A percentile compares a stretch with the other conserved stretches of the same genome.
phyloP scores from a whole-genome alignment of 202 grass and related monocot species.

The Digitaria exilis region DNA sequence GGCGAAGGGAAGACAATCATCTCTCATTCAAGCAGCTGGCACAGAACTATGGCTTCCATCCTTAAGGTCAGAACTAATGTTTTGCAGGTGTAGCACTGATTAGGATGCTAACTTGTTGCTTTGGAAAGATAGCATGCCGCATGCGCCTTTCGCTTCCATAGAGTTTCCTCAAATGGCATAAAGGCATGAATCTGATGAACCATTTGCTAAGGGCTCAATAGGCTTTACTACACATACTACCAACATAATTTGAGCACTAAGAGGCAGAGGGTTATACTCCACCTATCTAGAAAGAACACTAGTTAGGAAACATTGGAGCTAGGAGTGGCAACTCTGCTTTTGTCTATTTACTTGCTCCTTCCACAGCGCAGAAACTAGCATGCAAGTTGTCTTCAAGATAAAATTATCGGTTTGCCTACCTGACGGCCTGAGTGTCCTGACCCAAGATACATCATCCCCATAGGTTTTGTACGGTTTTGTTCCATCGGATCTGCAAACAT shows the following conservation, averaged over 20 bases:
- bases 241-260: background rate
- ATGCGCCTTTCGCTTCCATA: background rate
- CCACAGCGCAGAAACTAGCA: background rate
- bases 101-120: background rate
- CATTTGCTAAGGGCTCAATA: background rate
- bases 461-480: background rate
- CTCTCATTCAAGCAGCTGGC: background rate
- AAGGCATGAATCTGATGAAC: background rate
- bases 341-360: background rate
- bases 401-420: background rate
- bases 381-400: background rate
- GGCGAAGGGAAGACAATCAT: background rate
- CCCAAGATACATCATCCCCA: background rate
- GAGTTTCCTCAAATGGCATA: background rate
- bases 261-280: background rate
- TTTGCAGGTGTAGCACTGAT: background rate
- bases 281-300: background rate
- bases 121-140: conserved; percentile 6
- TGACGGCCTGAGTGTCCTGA: no score
- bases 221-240: background rate
- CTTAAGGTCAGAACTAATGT: conserved; percentile 36
- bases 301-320: background rate
- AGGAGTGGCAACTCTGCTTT: background rate
- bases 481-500: background rate
- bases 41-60: conserved; percentile 7